Evolutionary conservation across 2,329 filamentous ascomycete species (phyloP), one percentile per base, ranked within the genome.

Genomic region (Sclerotinia nivalis): DNA sequence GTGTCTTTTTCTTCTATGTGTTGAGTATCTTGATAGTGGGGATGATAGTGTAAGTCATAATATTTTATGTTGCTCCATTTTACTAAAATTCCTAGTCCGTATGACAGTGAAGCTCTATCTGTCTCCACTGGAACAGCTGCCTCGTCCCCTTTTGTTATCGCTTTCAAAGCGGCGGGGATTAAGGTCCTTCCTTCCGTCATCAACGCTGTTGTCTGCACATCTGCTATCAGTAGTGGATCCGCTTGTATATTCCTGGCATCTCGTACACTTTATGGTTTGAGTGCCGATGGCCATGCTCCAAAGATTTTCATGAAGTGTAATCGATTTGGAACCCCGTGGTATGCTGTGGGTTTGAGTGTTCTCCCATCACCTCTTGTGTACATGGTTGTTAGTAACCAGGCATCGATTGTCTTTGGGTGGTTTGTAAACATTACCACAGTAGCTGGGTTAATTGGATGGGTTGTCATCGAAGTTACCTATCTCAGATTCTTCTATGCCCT

Each of bases 161-260:
- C 91, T 25, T 88, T 90, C 54, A 83, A 85, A 13, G 85, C 87
- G 28, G 91, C 91, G 1, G 88, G 89, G 0, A 89, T 94, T 70
- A 84, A 83, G 12, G 89, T 86, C 4, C 86, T 94, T 5, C 89
- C 91, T 0, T 88, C 87, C 10, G 86, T 95, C 67, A 89, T 95
- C 79, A 95, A 95, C 77, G 91, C 90, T 49, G 84, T 93, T 45
- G 89, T 94, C 74, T 84, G 93, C 73, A 91, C 89, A 0, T 69
- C 66, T 10, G 66, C 66, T 13, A 64, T 69, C 18, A 69, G 66
- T 34, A 69, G 66, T 69, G 66, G 66, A 22, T 69, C 66, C 18
- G 66, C 66, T 43, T 69, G 66, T 50, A 69, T 69, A 13, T 64
- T 55, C n/a, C 58, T 69, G 2, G 66, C 58, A 18, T 69, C 66